phyloP scores from a whole-genome alignment of 2,329 filamentous ascomycete species.

The Aurifilum marmelostoma region DNA sequence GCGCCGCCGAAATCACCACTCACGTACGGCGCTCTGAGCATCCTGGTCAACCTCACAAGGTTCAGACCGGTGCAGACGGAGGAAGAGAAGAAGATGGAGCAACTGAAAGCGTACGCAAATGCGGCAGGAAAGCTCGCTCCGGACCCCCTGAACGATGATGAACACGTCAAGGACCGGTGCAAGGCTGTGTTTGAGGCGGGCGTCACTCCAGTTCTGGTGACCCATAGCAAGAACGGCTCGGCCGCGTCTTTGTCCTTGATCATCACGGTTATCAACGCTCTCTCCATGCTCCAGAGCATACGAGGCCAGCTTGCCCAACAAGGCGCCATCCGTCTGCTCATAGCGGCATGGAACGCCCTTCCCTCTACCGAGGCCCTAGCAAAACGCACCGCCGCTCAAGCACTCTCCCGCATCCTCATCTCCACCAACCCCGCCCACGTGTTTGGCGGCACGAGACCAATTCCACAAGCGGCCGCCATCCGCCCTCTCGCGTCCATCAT shows the following conservation, averaged over 20 bases:
- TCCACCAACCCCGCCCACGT: slow-evolving; percentile 83
- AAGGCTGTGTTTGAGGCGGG: slow-evolving; percentile 77
- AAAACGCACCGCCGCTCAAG: slow-evolving; percentile 71
- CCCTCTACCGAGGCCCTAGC: slow-evolving; percentile 52
- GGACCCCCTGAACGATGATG: slow-evolving; percentile 74
- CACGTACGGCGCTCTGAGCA: slow-evolving; percentile 84
- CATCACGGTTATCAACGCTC: slow-evolving; percentile 74
- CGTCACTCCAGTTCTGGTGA: slow-evolving; percentile 75
- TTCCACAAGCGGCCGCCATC: slow-evolving; percentile 77
- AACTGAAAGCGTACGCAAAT: slow-evolving; percentile 93
- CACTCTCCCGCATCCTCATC: slow-evolving; percentile 82
- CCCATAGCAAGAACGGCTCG: slow-evolving; percentile 74
- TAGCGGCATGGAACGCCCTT: slow-evolving; percentile 70
- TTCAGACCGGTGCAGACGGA: slow-evolving; percentile 80
- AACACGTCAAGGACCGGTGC: slow-evolving; percentile 76
- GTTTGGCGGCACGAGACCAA: slow-evolving; percentile 76
- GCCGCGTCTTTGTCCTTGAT: slow-evolving; percentile 72
- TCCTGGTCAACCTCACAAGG: slow-evolving; percentile 81
- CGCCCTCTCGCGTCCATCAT: slow-evolving; percentile 79
- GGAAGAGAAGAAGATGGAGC: slow-evolving; percentile 88
- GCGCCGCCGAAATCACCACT: slow-evolving; percentile 68
- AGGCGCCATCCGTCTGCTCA: slow-evolving; percentile 84
- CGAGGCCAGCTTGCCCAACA: slow-evolving; percentile 86
- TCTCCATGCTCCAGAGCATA: slow-evolving; percentile 74
- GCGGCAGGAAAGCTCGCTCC: slow-evolving; percentile 68